A percentile compares a stretch with the other conserved stretches of the same genome.
phyloP scores from a whole-genome alignment of 2,329 filamentous ascomycete species.

The Cladosporium sp. region DNA sequence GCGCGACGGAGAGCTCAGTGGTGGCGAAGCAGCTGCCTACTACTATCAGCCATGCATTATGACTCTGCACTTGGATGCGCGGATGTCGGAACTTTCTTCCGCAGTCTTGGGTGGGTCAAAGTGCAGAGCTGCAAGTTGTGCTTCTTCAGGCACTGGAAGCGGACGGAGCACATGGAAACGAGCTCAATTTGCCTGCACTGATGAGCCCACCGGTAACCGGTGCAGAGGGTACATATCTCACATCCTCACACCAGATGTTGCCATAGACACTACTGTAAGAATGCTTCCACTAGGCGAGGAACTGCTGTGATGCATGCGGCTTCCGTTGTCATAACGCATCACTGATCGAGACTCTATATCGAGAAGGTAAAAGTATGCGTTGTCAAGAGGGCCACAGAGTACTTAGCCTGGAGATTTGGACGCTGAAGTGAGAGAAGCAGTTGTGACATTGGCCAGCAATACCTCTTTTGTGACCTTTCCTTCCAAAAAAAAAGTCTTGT shows the following conservation, averaged over 20 bases:
- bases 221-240: neutral
- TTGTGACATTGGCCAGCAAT: constrained; percentile 4
- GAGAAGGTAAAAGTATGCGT: constrained; percentile 5
- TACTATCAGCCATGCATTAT: constrained; percentile 3
- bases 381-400: constrained; percentile 3
- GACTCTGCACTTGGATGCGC: constrained; percentile 3
- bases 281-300: neutral
- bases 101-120: neutral
- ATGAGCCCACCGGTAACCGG: constrained; percentile 1
- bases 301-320: constrained; percentile 3
- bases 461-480: neutral
- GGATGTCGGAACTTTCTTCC: neutral
- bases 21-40: neutral
- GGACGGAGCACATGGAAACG: constrained; percentile 5
- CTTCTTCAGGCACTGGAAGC: neutral
- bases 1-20: neutral
- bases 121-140: constrained; percentile 3
- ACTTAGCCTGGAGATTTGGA: neutral
- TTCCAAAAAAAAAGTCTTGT: constrained; percentile 1
- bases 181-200: neutral
- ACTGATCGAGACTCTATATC: constrained; percentile 3
- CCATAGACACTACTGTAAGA: constrained; percentile 2
- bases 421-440: constrained; percentile 3
- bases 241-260: neutral
- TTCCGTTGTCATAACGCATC: neutral